Percentiles rank a stretch among this genome's conserved stretches.
Conservation (phyloP, 1,284 basidiomycete genomes). For the Ganoderma meredithae region DNA sequence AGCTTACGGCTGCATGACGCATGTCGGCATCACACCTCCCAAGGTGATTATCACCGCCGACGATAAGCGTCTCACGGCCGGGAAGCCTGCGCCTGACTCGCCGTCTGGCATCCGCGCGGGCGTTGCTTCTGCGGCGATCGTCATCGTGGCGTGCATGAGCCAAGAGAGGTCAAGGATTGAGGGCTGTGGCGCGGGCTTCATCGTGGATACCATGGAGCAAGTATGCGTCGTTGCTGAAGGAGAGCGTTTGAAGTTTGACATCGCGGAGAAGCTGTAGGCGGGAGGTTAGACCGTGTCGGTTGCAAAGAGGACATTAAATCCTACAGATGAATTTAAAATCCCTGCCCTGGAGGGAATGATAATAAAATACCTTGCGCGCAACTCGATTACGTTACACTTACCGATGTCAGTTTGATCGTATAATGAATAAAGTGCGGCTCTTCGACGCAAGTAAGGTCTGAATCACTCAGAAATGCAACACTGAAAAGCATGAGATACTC, state of each 20-base stretch:
- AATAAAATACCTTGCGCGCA: too few relatives aligned
- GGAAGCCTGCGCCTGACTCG: conserved; percentile 76
- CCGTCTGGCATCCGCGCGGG: conserved; percentile 78
- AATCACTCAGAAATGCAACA: too few relatives aligned
- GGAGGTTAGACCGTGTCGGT: background rate
- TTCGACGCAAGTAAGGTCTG: too few relatives aligned
- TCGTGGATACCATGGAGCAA: conserved; percentile 67
- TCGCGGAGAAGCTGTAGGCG: background rate
- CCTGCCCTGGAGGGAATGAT: too few relatives aligned
- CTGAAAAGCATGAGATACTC: too few relatives aligned
- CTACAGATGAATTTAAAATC: background rate
- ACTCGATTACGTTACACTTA: too few relatives aligned
- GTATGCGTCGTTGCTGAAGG: conserved; percentile 52
- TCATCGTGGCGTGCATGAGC: conserved; percentile 79
- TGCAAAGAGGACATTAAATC: background rate
- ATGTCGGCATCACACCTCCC: conserved; percentile 77
- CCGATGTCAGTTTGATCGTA: too few relatives aligned
- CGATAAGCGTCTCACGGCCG: conserved; percentile 71
- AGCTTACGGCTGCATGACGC: conserved; percentile 71
- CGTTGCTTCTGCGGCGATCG: conserved; percentile 74
- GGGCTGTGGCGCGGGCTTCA: conserved; percentile 71
- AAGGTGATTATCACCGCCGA: conserved; percentile 81
- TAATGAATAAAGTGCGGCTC: too few relatives aligned
- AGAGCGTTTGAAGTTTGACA: conserved; percentile 49
- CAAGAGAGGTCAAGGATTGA: conserved; percentile 63